phyloP scores from a whole-genome alignment of 1,139 yeast genomes.

The Debaryomyces udenii region DNA sequence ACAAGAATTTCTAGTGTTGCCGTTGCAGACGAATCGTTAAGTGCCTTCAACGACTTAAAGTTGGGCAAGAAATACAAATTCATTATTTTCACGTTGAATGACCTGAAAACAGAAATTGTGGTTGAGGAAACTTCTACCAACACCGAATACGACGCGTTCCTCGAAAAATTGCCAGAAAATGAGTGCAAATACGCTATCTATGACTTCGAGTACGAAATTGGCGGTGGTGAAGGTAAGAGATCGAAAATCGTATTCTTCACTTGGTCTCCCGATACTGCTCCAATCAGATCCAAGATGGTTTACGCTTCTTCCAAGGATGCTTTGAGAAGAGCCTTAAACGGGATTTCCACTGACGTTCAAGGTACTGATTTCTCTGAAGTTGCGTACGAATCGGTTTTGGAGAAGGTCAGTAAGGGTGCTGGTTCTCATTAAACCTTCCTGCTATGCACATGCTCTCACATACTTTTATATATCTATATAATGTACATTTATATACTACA shows the following conservation, averaged over 20 bases:
- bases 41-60: constrained; percentile 93
- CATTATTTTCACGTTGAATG: constrained; percentile 79
- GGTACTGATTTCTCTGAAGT: constrained; percentile 98
- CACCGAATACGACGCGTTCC: constrained; percentile 76
- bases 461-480: constrained; percentile 6
- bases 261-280: constrained; percentile 98
- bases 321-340: constrained; percentile 94
- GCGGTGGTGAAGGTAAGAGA: constrained; percentile 93
- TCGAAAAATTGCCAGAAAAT: constrained; percentile 88
- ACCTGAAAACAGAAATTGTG: constrained; percentile 83
- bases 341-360: constrained; percentile 91
- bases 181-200: constrained; percentile 96
- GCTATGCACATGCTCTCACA: neutral
- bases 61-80: constrained; percentile 89
- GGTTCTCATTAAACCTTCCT: constrained; percentile 35
- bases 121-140: constrained; percentile 84
- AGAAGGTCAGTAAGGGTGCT: constrained; percentile 84
- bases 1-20: constrained; percentile 63
- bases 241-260: constrained; percentile 90
- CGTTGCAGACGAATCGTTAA: constrained; percentile 91
- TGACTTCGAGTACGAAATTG: constrained; percentile 92
- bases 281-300: constrained; percentile 93
- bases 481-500: constrained; percentile 9
- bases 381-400: constrained; percentile 89
- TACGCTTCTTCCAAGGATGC: constrained; percentile 98